Percentiles rank a stretch among this genome's conserved stretches.
Conservation (phyloP, 2,329 filamentous ascomycete species). For the Colletotrichum tofieldiae region DNA sequence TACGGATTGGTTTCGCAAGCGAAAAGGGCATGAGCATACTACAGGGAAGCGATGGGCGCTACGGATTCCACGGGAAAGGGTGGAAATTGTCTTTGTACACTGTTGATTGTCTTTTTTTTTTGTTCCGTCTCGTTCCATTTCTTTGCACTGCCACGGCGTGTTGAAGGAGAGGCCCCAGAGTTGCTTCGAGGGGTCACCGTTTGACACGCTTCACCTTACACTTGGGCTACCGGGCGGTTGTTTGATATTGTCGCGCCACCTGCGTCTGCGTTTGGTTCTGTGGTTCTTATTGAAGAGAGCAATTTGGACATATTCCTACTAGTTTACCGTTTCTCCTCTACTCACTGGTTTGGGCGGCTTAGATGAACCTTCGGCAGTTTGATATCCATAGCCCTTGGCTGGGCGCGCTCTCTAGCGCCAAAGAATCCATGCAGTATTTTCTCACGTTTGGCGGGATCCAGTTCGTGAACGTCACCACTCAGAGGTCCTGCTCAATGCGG, state of each 20-base stretch:
- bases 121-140: not conserved
- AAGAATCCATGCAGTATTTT: not conserved
- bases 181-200: not conserved
- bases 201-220: conserved; percentile 9
- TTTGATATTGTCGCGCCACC: conserved; percentile 5
- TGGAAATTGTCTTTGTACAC: conserved; percentile 28
- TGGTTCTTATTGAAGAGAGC: not conserved
- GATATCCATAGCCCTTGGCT: conserved; percentile 23
- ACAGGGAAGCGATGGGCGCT: conserved; percentile 37
- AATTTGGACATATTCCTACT: conserved; percentile 1
- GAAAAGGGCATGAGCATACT: conserved; percentile 26
- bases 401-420: conserved; percentile 12
- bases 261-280: not conserved
- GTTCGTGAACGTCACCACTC: not conserved
- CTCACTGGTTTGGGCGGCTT: conserved; percentile 27
- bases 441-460: not conserved
- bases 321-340: not conserved
- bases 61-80: not conserved
- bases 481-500: not conserved
- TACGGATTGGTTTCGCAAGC: conserved; percentile 35
- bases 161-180: conserved; percentile 2
- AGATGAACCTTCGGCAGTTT: conserved; percentile 38
- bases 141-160: conserved; percentile 20
- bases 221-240: conserved; percentile 9
- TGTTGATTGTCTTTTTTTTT: conserved; percentile 8